Base-by-base conservation (phyloP, 768 basidiomycete species). In the Boletus subparvulus region DNA sequence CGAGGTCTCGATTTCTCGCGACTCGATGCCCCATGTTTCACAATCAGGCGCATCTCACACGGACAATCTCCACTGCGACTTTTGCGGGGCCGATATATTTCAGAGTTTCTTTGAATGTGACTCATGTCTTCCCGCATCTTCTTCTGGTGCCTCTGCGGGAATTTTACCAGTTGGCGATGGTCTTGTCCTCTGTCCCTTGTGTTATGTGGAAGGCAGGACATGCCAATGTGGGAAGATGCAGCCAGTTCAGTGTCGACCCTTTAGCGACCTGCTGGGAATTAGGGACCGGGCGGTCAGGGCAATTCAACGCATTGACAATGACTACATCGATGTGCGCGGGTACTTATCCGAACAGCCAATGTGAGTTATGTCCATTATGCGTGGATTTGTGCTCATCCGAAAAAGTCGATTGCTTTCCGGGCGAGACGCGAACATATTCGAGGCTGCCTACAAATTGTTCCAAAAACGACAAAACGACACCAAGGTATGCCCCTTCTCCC, bases 31-130 rank as follows among this genome's bases (percentile, higher is more conserved):
- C 17, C 71, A 74, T 52, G 61, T 73, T 17, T 70, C 71, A 26
- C 65, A 65, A 46, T 54, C 66, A 52, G 60, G 44, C 51, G 17
- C 40, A 19, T 36, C 37, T 33, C 60, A 69, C 30, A 42, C 51
- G 6, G 73, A 71, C 48, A 41, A 75, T 17, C 75, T 81, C 36
- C 73, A 64, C 9, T 93, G 92, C 64, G 90, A 93, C 66, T 92
- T 90, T 66, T 94, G 92, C 63, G 85, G 83, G 17, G 82, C 81
- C 3, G 92, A 94, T 64, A 81, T 94, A 56, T 93, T 92, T 61
- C 85, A 90, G 60, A 85, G 86, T 58, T 92, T 85, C 67, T 88
- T 93, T 59, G 85, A 88, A 66, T 93, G 91, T 65, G 65, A 67
- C 2, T 56, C 61, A 1, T 88, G 89, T 62, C 70, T 73, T 56